Percentiles rank a stretch among this genome's conserved stretches.
Conservation (phyloP, 2,329 filamentous ascomycete genomes). For the Aureobasidium sp. region DNA sequence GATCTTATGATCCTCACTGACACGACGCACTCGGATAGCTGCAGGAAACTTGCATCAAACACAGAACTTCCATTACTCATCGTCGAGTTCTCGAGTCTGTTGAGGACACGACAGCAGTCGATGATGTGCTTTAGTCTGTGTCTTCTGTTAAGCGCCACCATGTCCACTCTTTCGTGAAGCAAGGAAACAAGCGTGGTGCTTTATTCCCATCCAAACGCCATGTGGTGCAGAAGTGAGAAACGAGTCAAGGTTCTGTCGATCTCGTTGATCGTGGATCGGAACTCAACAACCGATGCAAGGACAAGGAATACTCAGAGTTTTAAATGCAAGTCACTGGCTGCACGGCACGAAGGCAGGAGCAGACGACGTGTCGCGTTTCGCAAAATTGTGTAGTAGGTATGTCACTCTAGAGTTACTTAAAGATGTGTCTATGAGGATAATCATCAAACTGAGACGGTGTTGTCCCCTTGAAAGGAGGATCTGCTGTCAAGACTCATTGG, state of each 20-base stretch:
- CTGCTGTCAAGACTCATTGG: background rate
- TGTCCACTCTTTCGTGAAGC: background rate
- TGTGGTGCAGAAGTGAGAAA: background rate
- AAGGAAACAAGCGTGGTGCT: background rate
- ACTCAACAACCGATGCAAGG: background rate
- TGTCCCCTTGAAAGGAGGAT: background rate
- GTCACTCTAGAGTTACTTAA: background rate
- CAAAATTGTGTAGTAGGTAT: background rate
- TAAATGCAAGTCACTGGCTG: background rate
- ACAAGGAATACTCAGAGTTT: background rate
- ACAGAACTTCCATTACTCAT: background rate
- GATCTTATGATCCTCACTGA: background rate
- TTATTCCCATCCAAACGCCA: background rate
- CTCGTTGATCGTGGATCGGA: conserved; percentile 3
- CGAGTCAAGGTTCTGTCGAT: conserved; percentile 4
- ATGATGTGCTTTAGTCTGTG: background rate
- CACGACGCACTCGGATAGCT: background rate
- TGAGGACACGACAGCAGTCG: background rate
- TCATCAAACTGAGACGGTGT: background rate
- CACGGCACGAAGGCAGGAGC: background rate
- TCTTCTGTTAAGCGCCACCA: background rate
- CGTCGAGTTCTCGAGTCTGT: background rate
- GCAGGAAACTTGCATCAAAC: background rate
- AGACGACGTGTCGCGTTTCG: background rate
- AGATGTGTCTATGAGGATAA: background rate